These are phyloP conservation scores for Rhodocollybia butyracea DNA, from an alignment of 768 basidiomycete species.

Conservation along the genomic window DNA sequence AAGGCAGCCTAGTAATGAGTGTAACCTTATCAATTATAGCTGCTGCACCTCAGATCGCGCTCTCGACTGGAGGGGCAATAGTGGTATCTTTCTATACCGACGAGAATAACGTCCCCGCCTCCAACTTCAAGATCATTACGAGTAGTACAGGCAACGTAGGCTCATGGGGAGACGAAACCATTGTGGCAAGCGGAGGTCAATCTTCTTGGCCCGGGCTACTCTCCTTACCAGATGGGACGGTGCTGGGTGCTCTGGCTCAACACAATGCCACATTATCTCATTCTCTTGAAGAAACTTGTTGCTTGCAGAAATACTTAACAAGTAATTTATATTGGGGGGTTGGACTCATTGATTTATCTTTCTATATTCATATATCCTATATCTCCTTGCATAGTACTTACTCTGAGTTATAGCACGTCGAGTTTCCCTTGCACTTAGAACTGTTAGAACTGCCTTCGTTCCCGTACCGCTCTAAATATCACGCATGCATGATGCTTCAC, in stretches of 20 bases:
- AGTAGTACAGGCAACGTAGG: not conserved
- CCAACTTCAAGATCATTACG: not conserved
- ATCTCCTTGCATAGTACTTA: too few relatives aligned
- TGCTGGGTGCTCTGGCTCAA: not conserved
- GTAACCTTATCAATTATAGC: conserved; percentile 5
- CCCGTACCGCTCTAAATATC: too few relatives aligned
- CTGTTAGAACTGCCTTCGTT: too few relatives aligned
- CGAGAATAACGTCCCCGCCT: conserved; percentile 14
- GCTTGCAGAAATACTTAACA: too few relatives aligned
- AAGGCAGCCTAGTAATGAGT: not conserved
- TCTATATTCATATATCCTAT: too few relatives aligned
- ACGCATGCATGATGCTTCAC: too few relatives aligned
- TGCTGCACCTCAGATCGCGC: conserved; percentile 16
- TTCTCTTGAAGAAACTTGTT: too few relatives aligned
- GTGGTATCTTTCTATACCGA: conserved; percentile 21
- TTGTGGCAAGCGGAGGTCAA: not conserved
- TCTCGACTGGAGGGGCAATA: conserved; percentile 12
- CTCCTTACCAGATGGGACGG: not conserved
- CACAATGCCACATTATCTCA: not conserved
- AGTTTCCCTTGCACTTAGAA: too few relatives aligned
- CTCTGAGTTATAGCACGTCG: too few relatives aligned
- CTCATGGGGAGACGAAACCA: not conserved
- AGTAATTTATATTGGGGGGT: too few relatives aligned
- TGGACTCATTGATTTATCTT: too few relatives aligned
- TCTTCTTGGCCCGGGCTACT: not conserved